phyloP scores from a whole-genome alignment of 371 early-diverging fungal species.

The Mucor racemosus region DNA sequence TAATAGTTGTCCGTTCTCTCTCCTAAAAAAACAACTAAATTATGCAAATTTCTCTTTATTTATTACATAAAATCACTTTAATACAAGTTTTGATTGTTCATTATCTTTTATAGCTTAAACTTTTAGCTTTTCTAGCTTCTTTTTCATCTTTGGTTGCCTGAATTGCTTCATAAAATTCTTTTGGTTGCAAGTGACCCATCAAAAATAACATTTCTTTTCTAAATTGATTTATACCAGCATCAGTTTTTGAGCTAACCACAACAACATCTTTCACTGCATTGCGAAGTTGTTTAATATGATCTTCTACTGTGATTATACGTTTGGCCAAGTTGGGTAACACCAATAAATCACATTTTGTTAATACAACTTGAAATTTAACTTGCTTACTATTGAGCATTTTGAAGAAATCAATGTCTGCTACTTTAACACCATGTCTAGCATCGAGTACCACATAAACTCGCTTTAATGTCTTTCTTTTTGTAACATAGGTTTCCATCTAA shows the following conservation, averaged over 20 bases:
- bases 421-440: slow-evolving; percentile 79
- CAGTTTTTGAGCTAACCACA: slow-evolving; percentile 61
- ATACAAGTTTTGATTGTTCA: slow-evolving; percentile 9
- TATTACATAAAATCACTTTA: background rate
- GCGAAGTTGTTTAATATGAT: slow-evolving; percentile 44
- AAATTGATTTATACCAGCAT: slow-evolving; percentile 63
- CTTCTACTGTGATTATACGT: slow-evolving; percentile 44
- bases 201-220: slow-evolving; percentile 63
- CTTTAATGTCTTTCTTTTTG: slow-evolving; percentile 62
- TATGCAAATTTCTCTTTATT: slow-evolving; percentile 12
- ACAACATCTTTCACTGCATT: slow-evolving; percentile 56
- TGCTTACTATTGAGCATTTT: slow-evolving; percentile 57
- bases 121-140: slow-evolving; percentile 2
- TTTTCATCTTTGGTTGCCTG: slow-evolving; percentile 21
- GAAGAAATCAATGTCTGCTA: slow-evolving; percentile 65
- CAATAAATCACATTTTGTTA: slow-evolving; percentile 83
- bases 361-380: slow-evolving; percentile 75
- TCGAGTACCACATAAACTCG: slow-evolving; percentile 78
- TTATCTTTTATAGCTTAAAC: slow-evolving; percentile 9
- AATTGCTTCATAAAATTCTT: slow-evolving; percentile 31
- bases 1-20: background rate
- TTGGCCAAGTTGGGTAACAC: slow-evolving; percentile 68
- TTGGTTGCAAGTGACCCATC: slow-evolving; percentile 37
- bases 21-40: slow-evolving; percentile 2
- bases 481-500: slow-evolving; percentile 76